Evolutionary conservation across 2,329 filamentous ascomycete species (phyloP).

Genomic region (Tolypocladium endophyticum): DNA sequence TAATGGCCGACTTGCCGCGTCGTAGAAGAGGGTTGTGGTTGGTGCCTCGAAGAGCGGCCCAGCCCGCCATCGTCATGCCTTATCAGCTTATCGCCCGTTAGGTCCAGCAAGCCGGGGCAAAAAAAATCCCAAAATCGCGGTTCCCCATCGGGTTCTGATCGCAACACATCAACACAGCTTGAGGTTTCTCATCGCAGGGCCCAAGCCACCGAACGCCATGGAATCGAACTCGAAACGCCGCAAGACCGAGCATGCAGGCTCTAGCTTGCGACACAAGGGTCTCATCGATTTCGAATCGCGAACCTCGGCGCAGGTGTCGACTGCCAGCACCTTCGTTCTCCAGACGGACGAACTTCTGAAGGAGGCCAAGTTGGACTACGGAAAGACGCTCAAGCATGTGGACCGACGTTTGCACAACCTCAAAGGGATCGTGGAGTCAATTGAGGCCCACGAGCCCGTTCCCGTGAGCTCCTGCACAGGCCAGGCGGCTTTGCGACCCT

Average conservation of each 20-base stretch:
- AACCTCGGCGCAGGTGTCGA: slow-evolving; percentile 28
- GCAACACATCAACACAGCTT: not conserved
- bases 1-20: not conserved
- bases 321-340: slow-evolving; percentile 45
- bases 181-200: slow-evolving; percentile 4
- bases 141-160: not conserved
- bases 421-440: slow-evolving; percentile 41
- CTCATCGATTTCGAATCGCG: slow-evolving; percentile 31
- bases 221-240: slow-evolving; percentile 37
- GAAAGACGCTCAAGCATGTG: slow-evolving; percentile 33
- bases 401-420: slow-evolving; percentile 39
- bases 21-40: not conserved
- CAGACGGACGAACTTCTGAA: slow-evolving; percentile 50
- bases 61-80: not conserved
- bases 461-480: slow-evolving; percentile 30
- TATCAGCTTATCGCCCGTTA: slow-evolving; percentile 18
- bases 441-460: slow-evolving; percentile 36
- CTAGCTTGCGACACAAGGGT: slow-evolving; percentile 20
- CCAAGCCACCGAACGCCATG: slow-evolving; percentile 20
- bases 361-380: slow-evolving; percentile 42
- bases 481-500: not conserved
- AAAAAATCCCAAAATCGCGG: not conserved
- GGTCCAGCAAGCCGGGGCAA: not conserved
- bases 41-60: not conserved
- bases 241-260: slow-evolving; percentile 31